A percentile compares a stretch with the other conserved stretches of the same genome.
These are phyloP conservation scores for Aspergillus flavus DNA, from an alignment of 2,329 filamentous ascomycete species.

Conservation along the genomic window DNA sequence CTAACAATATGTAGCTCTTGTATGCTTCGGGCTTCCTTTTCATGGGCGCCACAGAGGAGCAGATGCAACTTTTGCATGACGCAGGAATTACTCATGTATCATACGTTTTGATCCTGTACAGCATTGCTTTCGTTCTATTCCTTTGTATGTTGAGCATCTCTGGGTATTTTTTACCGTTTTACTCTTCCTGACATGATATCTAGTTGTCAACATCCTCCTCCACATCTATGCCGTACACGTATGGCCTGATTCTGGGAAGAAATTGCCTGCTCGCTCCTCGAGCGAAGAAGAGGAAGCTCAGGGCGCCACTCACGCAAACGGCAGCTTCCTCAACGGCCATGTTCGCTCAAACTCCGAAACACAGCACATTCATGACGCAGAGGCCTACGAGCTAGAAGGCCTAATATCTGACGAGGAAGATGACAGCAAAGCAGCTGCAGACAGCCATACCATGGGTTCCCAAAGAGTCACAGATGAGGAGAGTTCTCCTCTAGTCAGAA, in stretches of 20 bases:
- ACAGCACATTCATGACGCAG: slow-evolving; percentile 71
- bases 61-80: slow-evolving; percentile 76
- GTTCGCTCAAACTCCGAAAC: slow-evolving; percentile 39
- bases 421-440: slow-evolving; percentile 36
- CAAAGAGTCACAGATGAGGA: slow-evolving; percentile 38
- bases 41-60: slow-evolving; percentile 96
- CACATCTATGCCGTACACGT: slow-evolving; percentile 74
- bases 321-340: slow-evolving; percentile 46
- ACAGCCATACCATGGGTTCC: slow-evolving; percentile 22
- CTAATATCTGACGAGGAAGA: slow-evolving; percentile 88
- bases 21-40: slow-evolving; percentile 94
- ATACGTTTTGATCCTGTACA: slow-evolving; percentile 90
- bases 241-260: slow-evolving; percentile 44
- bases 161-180: neutral
- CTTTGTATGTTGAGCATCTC: slow-evolving; percentile 60
- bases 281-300: slow-evolving; percentile 20
- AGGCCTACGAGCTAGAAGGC: slow-evolving; percentile 92
- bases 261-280: slow-evolving; percentile 11
- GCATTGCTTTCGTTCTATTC: slow-evolving; percentile 85
- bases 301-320: slow-evolving; percentile 18
- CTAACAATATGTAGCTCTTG: slow-evolving; percentile 64
- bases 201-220: slow-evolving; percentile 80
- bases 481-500: slow-evolving; percentile 22
- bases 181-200: slow-evolving; percentile 15
- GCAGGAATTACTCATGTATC: slow-evolving; percentile 84